Evolutionary conservation across 2,329 filamentous ascomycete genomes (phyloP), one percentile per base, ranked within the genome.

Genomic region (Emergomyces orientalis): DNA sequence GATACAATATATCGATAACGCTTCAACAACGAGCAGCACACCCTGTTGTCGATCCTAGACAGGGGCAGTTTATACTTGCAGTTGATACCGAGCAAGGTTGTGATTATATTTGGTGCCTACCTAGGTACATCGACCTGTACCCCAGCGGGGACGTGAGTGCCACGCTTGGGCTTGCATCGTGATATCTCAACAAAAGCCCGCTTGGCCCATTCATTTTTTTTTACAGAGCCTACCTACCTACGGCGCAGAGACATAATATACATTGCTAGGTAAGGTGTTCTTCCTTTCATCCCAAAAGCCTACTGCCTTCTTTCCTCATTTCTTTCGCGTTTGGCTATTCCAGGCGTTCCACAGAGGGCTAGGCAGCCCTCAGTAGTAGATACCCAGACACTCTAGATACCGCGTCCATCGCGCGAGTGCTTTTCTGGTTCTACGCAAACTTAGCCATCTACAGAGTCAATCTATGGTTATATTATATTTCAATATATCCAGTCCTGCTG

Each of bases 401-500:
- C 17, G 14, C 4, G 5, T 8, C n/a, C 5, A 27, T 25, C 32
- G 9, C 30, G 30, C 13, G 27, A 54, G 14, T 54, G 51, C 27
- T 17, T 3, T 32, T 2, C 25, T 14, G 14, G 11, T 45, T 17
- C 17, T 22, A 17, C 8, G 19, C 19, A 22, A 22, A 22, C 5
- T 19, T 45, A n/a, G 6, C 43, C 43, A 22, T 19, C 7, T n/a
- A 6, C 22, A 17, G 22, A 27, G 47, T 27, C 22, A 25, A 3
- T 14, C 22, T 4, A 27, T 4, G 8, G 17, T 25, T 13, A 51
- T 27, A 51, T 39, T 56, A 19, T 25, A 56, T 56, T 6, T 32
- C 32, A 11, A 6, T 39, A 6, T 25, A 25, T 56, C 54, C n/a
- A 37, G 19, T 0, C 89, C 89, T 1, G 88, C 91, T 67, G 81